These are phyloP conservation scores for Neckera pumila DNA, from an alignment of 225 moss, liverwort and hornwort species.

Conservation along the genomic window DNA sequence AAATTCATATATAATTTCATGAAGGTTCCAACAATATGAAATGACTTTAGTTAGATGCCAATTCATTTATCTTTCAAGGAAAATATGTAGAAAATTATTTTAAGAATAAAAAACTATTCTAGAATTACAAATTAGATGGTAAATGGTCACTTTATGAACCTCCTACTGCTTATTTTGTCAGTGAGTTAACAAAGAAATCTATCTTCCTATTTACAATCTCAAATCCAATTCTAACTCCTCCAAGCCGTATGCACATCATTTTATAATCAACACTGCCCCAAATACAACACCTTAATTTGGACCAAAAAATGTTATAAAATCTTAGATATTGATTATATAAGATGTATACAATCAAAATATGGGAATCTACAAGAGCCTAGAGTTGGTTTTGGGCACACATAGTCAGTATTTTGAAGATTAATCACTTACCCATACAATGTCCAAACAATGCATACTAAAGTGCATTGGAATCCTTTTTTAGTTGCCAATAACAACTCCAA, in stretches of 20 bases:
- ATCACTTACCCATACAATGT: neutral
- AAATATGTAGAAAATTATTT: neutral
- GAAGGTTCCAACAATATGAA: neutral
- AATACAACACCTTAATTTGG: neutral
- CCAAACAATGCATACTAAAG: neutral
- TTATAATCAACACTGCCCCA: neutral
- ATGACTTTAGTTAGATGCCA: neutral
- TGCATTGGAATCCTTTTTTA: neutral
- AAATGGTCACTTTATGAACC: neutral
- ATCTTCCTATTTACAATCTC: neutral
- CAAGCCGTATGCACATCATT: fast-evolving
- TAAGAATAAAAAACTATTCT: neutral
- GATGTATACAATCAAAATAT: neutral
- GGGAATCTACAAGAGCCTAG: neutral
- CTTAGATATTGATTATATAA: neutral
- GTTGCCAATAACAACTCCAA: neutral
- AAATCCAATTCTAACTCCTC: neutral
- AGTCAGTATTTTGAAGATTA: neutral
- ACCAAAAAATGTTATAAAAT: neutral
- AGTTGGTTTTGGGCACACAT: fast-evolving
- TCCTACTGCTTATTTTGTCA: fast-evolving
- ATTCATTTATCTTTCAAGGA: neutral
- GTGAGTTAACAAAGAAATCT: neutral
- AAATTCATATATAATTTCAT: neutral
- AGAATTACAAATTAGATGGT: neutral